Base-by-base conservation (phyloP, 192 early-diverging fungal species). In the Gorgonomyces haynaldii region DNA sequence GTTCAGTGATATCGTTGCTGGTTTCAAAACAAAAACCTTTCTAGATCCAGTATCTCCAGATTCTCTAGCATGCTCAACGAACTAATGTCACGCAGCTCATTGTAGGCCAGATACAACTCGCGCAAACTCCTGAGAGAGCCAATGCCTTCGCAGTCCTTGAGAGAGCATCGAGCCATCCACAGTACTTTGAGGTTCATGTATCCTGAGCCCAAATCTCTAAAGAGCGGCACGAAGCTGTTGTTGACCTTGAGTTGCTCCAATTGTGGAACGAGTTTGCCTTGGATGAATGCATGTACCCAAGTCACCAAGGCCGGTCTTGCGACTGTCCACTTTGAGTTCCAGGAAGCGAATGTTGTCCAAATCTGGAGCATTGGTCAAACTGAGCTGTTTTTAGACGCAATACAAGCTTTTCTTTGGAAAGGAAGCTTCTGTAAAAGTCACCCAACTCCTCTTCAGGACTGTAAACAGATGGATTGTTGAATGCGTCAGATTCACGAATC, bases 81-180 rank as follows among this genome's bases (percentile, higher is more conserved):
- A 31, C 54, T 55, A 3, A 67, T 45, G 16, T 67, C 65, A 10
- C 16, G 5, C 25, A 72, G 60, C 29, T 65, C 52, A 31, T 72
- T 72, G 50, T 72, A 55, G 5, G 70, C 56, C 12, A 72, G 55
- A 37, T 67, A 67, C 1, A 67, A 32, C 29, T 72, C 70, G 19
- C 42, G 12, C 27, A 54, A 24, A 12, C 36, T 17, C 0, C 17
- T 32, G 19, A 66, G 37, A 8, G 57, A 61, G 5, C 42, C 51
- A 20, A 71, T 66, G 4, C 70, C 65, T 30, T 64, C 61, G 12
- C 63, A 23, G 21, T 72, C 70, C 17, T 23, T 16, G 25, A 72
- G 32, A n/a, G 36, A 25, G 36, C 65, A 67, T 3, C 62, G 61
- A 13, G 64, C 53, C 56, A 72, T 62, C 62, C 65, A 67, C 6